Percentiles rank a stretch among this genome's conserved stretches.
These are phyloP conservation scores for Pontederia paniculata DNA, from an alignment of 176 grass and related monocot genomes.

Conservation along the genomic window DNA sequence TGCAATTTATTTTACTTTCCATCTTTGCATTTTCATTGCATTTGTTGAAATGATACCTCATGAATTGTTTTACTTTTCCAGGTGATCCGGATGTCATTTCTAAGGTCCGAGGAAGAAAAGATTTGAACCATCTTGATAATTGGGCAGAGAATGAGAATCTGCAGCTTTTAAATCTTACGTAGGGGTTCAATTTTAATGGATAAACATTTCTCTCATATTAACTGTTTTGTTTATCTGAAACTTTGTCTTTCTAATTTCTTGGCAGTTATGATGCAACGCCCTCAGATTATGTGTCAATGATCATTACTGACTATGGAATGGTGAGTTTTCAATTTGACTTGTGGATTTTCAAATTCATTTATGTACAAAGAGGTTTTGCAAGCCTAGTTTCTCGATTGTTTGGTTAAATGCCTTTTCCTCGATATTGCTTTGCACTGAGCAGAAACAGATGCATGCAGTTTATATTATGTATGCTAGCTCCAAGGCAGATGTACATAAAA, in stretches of 20 bases:
- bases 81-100: conserved; percentile 76
- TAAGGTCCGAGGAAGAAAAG: conserved; percentile 30
- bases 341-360: too few species aligned
- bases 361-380: too few species aligned
- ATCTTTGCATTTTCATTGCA: background rate
- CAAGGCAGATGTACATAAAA: too few species aligned
- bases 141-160: conserved; percentile 49
- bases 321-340: conserved; percentile 19
- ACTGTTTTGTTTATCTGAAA: conserved; percentile 5
- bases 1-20: conserved; percentile 5
- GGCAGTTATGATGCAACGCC: conserved; percentile 68
- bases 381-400: too few species aligned
- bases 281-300: conserved; percentile 69
- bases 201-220: background rate
- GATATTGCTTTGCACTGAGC: too few species aligned
- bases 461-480: too few species aligned
- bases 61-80: conserved; percentile 26
- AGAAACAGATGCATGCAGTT: too few species aligned
- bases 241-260: conserved; percentile 17
- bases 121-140: conserved; percentile 37
- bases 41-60: conserved; percentile 1
- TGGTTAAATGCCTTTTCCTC: too few species aligned
- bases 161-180: conserved; percentile 69
- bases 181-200: conserved; percentile 12
- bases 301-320: conserved; percentile 95